Percentiles rank a stretch among this genome's conserved stretches.
phyloP scores from a whole-genome alignment of 208 protist genomes.

The Dictyostelium gargantuum region DNA sequence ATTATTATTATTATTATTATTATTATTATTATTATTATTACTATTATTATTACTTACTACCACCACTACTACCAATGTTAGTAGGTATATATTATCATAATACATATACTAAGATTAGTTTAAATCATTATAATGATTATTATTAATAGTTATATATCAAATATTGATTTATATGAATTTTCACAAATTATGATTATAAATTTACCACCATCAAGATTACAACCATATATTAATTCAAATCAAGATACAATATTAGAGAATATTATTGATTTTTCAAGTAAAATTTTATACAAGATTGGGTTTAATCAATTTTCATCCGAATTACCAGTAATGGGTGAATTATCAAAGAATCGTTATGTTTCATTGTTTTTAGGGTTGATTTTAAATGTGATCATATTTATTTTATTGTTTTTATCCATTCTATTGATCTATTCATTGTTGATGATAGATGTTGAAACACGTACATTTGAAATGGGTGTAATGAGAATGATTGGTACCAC shows the following conservation, averaged over 20 bases:
- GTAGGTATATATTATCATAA: too few species aligned
- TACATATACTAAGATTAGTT: too few species aligned
- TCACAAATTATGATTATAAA: slow-evolving; percentile 30
- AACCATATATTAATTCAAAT: slow-evolving; percentile 67
- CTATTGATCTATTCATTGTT: slow-evolving; percentile 94
- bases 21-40: neutral
- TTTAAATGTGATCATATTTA: slow-evolving; percentile 89
- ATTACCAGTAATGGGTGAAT: slow-evolving; percentile 84
- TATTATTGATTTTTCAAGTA: slow-evolving; percentile 79
- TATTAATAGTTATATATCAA: neutral
- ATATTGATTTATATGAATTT: slow-evolving; percentile 51
- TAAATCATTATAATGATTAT: too few species aligned
- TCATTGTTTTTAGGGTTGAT: slow-evolving; percentile 91
- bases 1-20: neutral
- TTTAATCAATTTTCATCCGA: slow-evolving; percentile 82
- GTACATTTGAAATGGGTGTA: slow-evolving; percentile 93
- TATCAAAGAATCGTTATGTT: slow-evolving; percentile 87
- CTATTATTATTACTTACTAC: neutral
- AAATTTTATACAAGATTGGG: slow-evolving; percentile 82
- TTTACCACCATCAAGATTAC: slow-evolving; percentile 43
- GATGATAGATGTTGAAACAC: slow-evolving; percentile 91
- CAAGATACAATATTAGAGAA: slow-evolving; percentile 79
- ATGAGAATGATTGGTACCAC: slow-evolving; percentile 90
- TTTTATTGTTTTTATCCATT: slow-evolving; percentile 88
- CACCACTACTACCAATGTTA: too few species aligned